Base-by-base conservation (phyloP, 352 stramenopile genomes). In the Phytophthora pinifolia region DNA sequence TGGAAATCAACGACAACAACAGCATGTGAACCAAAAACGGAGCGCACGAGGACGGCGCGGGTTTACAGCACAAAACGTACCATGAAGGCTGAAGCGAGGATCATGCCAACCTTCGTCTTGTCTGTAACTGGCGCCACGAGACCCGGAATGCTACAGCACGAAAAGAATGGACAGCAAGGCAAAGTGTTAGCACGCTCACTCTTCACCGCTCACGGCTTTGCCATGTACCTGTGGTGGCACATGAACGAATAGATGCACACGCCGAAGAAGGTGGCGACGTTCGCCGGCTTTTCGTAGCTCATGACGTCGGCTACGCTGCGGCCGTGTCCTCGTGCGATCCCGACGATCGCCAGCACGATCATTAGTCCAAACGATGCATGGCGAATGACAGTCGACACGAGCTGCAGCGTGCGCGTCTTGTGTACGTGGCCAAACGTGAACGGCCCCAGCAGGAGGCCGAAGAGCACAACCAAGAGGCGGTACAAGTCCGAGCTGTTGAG, bases 231-330 rank as follows among this genome's bases (percentile, higher is more conserved):
- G 74, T 95, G 85, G 54, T 95, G 85, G 59, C 85, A 95, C 85
- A 95, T 95, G 76, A 95, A 95, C 30, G 85, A 93, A 60, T 95
- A 95, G 53, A 95, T 95, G 65, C 79, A 92, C 15, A 92, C 82
- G 31, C 85, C 85, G 54, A 93, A 95, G 62, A 95, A 90, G 9
- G 77, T 90, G 32, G 81, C 67, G 46, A 95, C 72, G 43, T 86
- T 88, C 29, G 71, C 58, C 0, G 83, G 73, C 42, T 88, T 76
- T 59, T 92, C 81, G 62, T 92, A 86, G 33, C 59, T 78, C 13
- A 93, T 45, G 33, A 93, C 83, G 38, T 92, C 80, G 10, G 74
- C 58, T 9, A 84, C 46, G 15, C 62, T 74, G 17, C 79, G 81
- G 4, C 85, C 83, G 41, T 92, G 44, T 10, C 83, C 83, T 9